Evolutionary conservation across 2,329 filamentous ascomycete genomes (phyloP), one percentile per base, ranked within the genome.

Genomic region (Camillea tinctor): DNA sequence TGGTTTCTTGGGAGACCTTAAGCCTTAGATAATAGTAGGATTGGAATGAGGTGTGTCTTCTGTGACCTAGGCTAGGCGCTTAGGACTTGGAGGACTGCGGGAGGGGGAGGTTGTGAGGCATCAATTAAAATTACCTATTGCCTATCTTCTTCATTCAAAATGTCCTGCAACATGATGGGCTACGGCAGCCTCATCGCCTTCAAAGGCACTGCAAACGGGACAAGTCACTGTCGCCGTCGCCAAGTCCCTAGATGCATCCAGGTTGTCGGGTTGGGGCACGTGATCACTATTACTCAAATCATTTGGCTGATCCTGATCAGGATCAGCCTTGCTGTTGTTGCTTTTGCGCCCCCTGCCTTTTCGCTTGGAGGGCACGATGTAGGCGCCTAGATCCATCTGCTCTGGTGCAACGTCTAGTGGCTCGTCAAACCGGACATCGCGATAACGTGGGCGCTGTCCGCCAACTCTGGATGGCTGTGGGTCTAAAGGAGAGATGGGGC

Each of bases 141-240:
- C 24, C 4, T 22, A 5, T 24, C n/a, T 2, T 20, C 11, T 20
- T 65, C 20, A 71, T 56, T 79, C 76, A 57, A 88, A 87, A 69
- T 88, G 86, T 2, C 68, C 72, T 23, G 84, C 83, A 60, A 91
- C 86, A 68, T 92, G 89, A 72, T 88, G 81, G 9, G 84, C 84
- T 9, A 92, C 87, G 8, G 88, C 89, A 0, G 78, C 76, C 67
- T 88, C 88, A 65, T 92, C 88, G 1, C 89, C 89, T 65, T 88
- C 81, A 71, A 91, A 92, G 0, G 69, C 74, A 2, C 80, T 80
- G 69, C 89, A 92, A 1, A 92, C 84, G 0, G 89, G 89, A 70
- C 89, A 92, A 5, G 73, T 79, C 4, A 60, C 68, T 57, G 72
- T 53, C 68, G 76, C 24, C 63, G 73, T 55, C 66, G 70, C 40